These are phyloP conservation scores for Sodiomyces alkalinus DNA, from an alignment of 2,329 filamentous ascomycete species.

Conservation along the genomic window DNA sequence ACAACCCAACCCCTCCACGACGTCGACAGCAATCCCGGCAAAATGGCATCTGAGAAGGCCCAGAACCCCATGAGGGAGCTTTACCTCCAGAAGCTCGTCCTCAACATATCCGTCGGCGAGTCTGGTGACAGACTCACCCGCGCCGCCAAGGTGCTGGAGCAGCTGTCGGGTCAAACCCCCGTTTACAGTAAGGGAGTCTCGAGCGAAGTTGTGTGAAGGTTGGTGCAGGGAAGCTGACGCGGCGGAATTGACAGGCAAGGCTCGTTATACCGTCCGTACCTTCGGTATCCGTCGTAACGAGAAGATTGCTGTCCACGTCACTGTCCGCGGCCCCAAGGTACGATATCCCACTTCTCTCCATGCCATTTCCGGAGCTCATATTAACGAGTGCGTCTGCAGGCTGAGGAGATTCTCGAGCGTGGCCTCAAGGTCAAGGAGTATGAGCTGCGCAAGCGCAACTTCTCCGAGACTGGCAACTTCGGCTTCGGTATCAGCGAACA, in stretches of 20 bases:
- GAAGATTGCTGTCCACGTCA: slow-evolving; percentile 99
- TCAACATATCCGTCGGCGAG: slow-evolving; percentile 99
- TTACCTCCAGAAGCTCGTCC: slow-evolving; percentile 97
- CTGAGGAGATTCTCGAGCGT: slow-evolving; percentile 99
- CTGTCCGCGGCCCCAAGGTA: slow-evolving; percentile 83
- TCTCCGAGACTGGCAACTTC: slow-evolving; percentile 99
- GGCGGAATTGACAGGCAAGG: slow-evolving; percentile 59
- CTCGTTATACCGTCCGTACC: slow-evolving; percentile 99
- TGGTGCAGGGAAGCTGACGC: too few relatives aligned
- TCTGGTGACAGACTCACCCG: slow-evolving; percentile 99
- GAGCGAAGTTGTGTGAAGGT: slow-evolving; percentile 2
- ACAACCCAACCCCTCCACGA: slow-evolving; percentile 2
- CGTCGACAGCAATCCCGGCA: slow-evolving; percentile 15
- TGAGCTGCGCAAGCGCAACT: slow-evolving; percentile 98
- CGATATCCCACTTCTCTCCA: slow-evolving; percentile 2
- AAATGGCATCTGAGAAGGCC: slow-evolving; percentile 63
- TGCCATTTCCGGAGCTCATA: not conserved
- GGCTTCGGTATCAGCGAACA: slow-evolving; percentile 99
- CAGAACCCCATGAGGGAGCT: slow-evolving; percentile 99
- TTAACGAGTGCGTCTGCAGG: slow-evolving; percentile 30
- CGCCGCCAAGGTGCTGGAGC: slow-evolving; percentile 99
- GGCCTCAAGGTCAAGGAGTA: slow-evolving; percentile 99
- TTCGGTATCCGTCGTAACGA: slow-evolving; percentile 99
- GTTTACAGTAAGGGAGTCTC: slow-evolving; percentile 74
- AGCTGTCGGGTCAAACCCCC: slow-evolving; percentile 97